Percentiles rank a stretch among this genome's conserved stretches.
Evolutionary conservation across 495 filamentous ascomycete species (phyloP).

Genomic region (Aspergillus kassunensis): DNA sequence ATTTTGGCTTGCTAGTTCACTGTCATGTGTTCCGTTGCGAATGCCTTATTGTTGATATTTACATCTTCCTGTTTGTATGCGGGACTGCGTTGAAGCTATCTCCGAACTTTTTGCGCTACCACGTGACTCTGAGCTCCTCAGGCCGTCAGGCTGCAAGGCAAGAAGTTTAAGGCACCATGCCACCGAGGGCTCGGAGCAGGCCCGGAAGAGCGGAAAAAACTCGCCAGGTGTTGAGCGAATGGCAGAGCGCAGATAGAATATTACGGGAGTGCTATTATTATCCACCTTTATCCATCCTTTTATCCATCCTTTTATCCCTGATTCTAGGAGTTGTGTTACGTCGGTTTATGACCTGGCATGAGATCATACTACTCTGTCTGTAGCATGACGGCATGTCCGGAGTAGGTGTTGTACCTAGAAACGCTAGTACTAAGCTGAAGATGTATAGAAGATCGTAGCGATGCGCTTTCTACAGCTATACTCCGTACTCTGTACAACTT

Average conservation of each 20-base stretch:
- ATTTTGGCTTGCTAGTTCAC: conserved; percentile 9
- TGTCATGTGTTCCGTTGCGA: too few species aligned
- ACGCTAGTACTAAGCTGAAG: not conserved
- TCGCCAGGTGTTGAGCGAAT: conserved; percentile 14
- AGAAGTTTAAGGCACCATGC: not conserved
- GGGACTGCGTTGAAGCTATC: not conserved
- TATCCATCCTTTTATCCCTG: not conserved
- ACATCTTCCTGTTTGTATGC: too few species aligned
- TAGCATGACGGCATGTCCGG: not conserved
- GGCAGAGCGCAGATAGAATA: conserved; percentile 3
- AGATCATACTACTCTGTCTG: conserved; percentile 12
- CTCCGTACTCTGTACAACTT: not conserved
- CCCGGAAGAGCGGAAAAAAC: conserved; percentile 13
- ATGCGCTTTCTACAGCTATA: too few species aligned
- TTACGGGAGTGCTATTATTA: conserved; percentile 11
- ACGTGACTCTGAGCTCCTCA: conserved; percentile 7
- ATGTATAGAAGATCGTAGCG: not conserved
- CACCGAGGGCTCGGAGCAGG: conserved; percentile 2
- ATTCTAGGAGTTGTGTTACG: not conserved
- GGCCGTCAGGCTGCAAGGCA: conserved; percentile 2
- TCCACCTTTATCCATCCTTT: not conserved
- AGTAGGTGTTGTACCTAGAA: not conserved
- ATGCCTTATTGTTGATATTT: too few species aligned
- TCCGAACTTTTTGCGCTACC: not conserved
- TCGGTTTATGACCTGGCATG: not conserved